Conservation (phyloP, 2,329 filamentous ascomycete species). For the Pseudogymnoascus sp. region DNA sequence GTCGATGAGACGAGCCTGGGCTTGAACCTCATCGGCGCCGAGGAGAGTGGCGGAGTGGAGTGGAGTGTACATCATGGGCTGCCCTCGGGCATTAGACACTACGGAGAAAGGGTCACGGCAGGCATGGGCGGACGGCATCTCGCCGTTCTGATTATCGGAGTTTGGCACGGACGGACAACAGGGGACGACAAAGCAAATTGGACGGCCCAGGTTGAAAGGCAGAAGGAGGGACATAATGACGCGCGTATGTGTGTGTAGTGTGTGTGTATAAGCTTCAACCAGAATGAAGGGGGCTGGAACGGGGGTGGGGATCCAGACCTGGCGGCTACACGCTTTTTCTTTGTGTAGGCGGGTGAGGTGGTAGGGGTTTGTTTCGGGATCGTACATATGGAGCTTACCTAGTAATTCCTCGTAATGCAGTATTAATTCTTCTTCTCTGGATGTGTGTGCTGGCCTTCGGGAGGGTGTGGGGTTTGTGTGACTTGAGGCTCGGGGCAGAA, state of each 20-base stretch:
- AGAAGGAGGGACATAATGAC: neutral
- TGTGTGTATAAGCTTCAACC: neutral
- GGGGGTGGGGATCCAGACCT: neutral
- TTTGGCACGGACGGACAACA: neutral
- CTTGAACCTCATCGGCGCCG: neutral
- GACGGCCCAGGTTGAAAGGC: neutral
- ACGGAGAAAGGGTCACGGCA: neutral
- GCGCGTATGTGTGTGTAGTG: neutral
- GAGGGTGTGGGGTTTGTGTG: neutral
- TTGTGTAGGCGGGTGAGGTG: neutral
- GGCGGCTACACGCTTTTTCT: neutral
- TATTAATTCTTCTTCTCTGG: conserved; percentile 1
- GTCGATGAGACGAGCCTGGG: neutral
- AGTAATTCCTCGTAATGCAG: conserved; percentile 5
- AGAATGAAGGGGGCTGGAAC: neutral
- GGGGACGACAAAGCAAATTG: neutral
- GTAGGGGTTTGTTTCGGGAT: neutral
- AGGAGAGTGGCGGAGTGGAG: neutral
- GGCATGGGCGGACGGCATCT: neutral
- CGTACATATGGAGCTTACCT: conserved; percentile 1
- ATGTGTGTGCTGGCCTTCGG: neutral
- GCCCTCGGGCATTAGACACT: neutral
- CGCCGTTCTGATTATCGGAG: conserved; percentile 1
- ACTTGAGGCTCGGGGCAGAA: neutral
- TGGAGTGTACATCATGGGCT: neutral